Base-by-base conservation (phyloP, 495 filamentous ascomycete genomes). In the Friedmanniomyces simplex region DNA sequence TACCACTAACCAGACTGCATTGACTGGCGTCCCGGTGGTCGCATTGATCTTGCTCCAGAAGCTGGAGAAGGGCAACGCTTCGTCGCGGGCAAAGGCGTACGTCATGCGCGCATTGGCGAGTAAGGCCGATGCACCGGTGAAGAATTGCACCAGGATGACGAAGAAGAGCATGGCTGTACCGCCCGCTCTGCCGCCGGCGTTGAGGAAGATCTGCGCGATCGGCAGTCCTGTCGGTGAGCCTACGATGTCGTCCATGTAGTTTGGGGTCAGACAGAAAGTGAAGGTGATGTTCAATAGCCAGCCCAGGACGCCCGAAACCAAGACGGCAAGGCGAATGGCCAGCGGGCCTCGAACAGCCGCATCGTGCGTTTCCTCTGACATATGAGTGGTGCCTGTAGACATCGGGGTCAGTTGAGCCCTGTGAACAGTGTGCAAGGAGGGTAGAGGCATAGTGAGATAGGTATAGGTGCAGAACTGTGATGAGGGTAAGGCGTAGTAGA, bases 351-450 rank as follows among this genome's bases (percentile, higher is more conserved):
- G 76, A 39, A 85, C 72, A 12, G 84, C 84, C 4, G 84, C 84
- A 65, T 86, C 79, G 50, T 85, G 82, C 25, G 82, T 86, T 69
- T 87, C 84, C 69, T 87, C 84, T 3, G 83, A 85, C 81, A 87
- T 86, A 59, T 87, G 84, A 16, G 84, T 86, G 0, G 84, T 87
- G 25, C 20, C n/a, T n/a, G n/a, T n/a, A n/a, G n/a, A n/a, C n/a
- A n/a, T n/a, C n/a, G n/a, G n/a, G n/a, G n/a, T n/a, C n/a, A n/a
- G n/a, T n/a, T n/a, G n/a, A n/a, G n/a, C n/a, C n/a, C n/a, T n/a
- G n/a, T n/a, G n/a, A n/a, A n/a, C n/a, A n/a, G n/a, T n/a, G n/a
- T n/a, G n/a, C n/a, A n/a, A n/a, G n/a, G n/a, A n/a, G n/a, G n/a
- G n/a, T n/a, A n/a, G n/a, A n/a, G n/a, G n/a, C n/a, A n/a, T n/a